Base-by-base conservation (phyloP, 495 filamentous ascomycete genomes). In the Penicillium parvum region DNA sequence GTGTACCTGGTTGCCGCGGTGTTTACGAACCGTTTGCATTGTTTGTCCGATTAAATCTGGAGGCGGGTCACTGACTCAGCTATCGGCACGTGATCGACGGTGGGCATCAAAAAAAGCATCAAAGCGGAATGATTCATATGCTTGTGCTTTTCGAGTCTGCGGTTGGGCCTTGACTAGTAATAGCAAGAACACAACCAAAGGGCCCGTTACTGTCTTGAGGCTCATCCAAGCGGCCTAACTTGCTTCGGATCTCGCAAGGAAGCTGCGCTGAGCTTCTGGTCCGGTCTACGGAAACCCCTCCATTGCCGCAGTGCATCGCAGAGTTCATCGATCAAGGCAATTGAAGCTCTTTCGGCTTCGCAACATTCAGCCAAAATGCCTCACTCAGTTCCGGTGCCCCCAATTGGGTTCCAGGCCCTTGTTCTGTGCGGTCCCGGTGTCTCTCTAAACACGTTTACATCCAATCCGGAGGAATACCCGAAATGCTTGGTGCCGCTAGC, bases 401-500 rank as follows among this genome's bases (percentile, higher is more conserved):
- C 78, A 4, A 81, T 82, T 43, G 89, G 90, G 60, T 87, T 97
- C 49, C 92, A 97, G 63, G 91, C 92, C 52, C 65, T 97, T 37
- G 92, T 98, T 52, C 72, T 97, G 4, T 96, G 57, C 44, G 50
- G 90, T 1, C 90, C 91, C 34, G 92, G 94, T 40, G 82, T 86
- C 10, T 90, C 85, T 2, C 83, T 97, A 41, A 86, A 85, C 26
- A 96, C 94, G 0, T 96, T 97, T 65, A 96, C 89, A 3, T 82
- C 87, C 6, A 87, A 85, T 40, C 84, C 90, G 4, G 84, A 91
- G 61, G 88, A 95, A 55, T 45, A 37, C 19, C 53, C 49, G 7
- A 98, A 97, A 68, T 86, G 86, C 34, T 77, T 98, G 7, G 70
- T 97, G 18, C 89, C 90, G 6, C 85, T 97, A 38, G 92, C 91